Evolutionary conservation across 2,329 filamentous ascomycete genomes (phyloP).

Genomic region (Trichophyton mentagrophytes): DNA sequence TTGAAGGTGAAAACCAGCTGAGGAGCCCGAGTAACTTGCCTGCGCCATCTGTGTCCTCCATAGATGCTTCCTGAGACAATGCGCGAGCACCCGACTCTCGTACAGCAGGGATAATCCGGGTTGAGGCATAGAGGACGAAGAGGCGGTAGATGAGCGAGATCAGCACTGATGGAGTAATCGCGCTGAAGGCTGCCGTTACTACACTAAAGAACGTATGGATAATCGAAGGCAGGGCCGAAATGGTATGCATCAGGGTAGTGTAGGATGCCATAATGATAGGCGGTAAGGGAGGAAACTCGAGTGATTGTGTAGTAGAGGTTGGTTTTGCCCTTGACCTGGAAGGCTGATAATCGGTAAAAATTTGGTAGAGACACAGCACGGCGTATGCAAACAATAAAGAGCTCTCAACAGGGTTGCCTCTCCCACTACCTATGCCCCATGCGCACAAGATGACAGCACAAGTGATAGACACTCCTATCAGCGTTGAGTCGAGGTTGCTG

Average conservation of each 20-base stretch:
- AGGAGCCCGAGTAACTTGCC: constrained; percentile 69
- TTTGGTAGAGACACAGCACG: constrained; percentile 97
- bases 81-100: constrained; percentile 73
- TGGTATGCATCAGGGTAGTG: constrained; percentile 71
- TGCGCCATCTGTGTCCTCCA: constrained; percentile 75
- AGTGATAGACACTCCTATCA: constrained; percentile 87
- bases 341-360: constrained; percentile 94
- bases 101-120: constrained; percentile 87
- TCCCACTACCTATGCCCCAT: constrained; percentile 85
- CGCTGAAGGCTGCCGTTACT: constrained; percentile 81
- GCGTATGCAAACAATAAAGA: constrained; percentile 93
- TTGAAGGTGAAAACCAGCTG: constrained; percentile 88
- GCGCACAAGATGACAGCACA: constrained; percentile 85
- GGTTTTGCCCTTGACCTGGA: constrained; percentile 50
- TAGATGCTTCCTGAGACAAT: constrained; percentile 67
- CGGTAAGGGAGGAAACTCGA: constrained; percentile 83
- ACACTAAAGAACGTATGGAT: constrained; percentile 76
- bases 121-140: constrained; percentile 89
- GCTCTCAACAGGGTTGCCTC: constrained; percentile 89
- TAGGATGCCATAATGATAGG: constrained; percentile 98
- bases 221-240: constrained; percentile 70
- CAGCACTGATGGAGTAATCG: constrained; percentile 88
- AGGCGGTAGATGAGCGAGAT: constrained; percentile 89
- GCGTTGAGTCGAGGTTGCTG: constrained; percentile 76
- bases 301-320: constrained; percentile 43